Evolutionary conservation across 148 eudicot species (phyloP).

Genomic region (Chenopodium formosanum): DNA sequence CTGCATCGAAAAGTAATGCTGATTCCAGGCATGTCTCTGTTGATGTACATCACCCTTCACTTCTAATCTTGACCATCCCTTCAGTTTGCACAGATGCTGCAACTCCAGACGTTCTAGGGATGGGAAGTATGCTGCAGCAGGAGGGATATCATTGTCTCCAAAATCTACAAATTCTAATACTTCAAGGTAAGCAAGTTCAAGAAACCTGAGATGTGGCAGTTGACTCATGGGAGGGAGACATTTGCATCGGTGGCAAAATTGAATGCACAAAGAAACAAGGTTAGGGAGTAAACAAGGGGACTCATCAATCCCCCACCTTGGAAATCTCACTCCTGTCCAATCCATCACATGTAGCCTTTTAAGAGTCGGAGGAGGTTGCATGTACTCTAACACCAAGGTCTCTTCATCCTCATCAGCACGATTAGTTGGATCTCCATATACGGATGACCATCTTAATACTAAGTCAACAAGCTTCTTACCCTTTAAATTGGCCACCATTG

Average conservation of each 20-base stretch:
- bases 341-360: not conserved
- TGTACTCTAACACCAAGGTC: not conserved
- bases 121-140: not conserved
- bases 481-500: not conserved
- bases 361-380: slow-evolving; percentile 1
- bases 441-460: not conserved
- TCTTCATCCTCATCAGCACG: not conserved
- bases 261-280: not conserved
- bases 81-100: not conserved
- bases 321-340: slow-evolving; percentile 1
- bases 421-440: too few species aligned
- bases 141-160: not conserved
- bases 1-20: not conserved
- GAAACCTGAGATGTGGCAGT: slow-evolving; percentile 1
- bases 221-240: not conserved
- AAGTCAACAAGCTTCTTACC: not conserved
- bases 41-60: too few species aligned
- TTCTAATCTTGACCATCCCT: not conserved
- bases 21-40: not conserved
- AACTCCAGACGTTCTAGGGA: not conserved
- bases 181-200: not conserved
- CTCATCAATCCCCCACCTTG: not conserved
- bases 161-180: slow-evolving; percentile 8
- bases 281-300: not conserved
- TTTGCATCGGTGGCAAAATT: not conserved